Percentiles rank a stretch among this genome's conserved stretches.
Conservation (phyloP, 2,329 filamentous ascomycete genomes). For the Talaromyces sp. region DNA sequence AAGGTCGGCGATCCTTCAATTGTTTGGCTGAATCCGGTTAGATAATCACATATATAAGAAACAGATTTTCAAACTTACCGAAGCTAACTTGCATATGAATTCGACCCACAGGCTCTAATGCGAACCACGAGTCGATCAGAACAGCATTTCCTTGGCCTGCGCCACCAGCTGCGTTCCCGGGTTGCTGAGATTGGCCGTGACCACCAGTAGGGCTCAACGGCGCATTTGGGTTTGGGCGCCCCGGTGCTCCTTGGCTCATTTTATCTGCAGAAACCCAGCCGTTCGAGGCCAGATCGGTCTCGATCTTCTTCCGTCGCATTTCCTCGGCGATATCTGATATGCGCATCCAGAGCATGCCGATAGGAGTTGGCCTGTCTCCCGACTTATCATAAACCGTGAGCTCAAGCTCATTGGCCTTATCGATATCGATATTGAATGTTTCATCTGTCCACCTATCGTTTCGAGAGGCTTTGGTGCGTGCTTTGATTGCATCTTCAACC, state of each 20-base stretch:
- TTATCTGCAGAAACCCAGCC: constrained; percentile 98
- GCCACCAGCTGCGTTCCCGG: constrained; percentile 10
- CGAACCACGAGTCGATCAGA: constrained; percentile 90
- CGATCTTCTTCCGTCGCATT: constrained; percentile 94
- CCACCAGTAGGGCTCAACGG: constrained; percentile 26
- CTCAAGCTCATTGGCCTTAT: constrained; percentile 98
- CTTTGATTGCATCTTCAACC: constrained; percentile 89
- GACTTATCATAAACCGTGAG: constrained; percentile 97
- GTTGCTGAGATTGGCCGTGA: constrained; percentile 23
- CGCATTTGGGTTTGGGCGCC: constrained; percentile 48
- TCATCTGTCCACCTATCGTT: constrained; percentile 92
- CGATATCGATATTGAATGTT: constrained; percentile 85
- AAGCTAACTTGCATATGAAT: constrained; percentile 92
- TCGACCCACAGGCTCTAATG: constrained; percentile 86
- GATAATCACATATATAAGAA: neutral
- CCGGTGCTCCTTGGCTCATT: constrained; percentile 66
- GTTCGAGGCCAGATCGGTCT: constrained; percentile 88
- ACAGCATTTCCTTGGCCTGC: constrained; percentile 23
- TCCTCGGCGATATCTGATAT: constrained; percentile 98
- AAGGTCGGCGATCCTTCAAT: constrained; percentile 73
- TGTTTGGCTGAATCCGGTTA: constrained; percentile 63
- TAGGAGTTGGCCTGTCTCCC: constrained; percentile 82
- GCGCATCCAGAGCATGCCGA: constrained; percentile 91
- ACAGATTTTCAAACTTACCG: constrained; percentile 39
- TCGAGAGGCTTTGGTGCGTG: constrained; percentile 77